Conservation (phyloP, 2,329 filamentous ascomycete genomes). For the Sporothrix brunneoviolacea region DNA sequence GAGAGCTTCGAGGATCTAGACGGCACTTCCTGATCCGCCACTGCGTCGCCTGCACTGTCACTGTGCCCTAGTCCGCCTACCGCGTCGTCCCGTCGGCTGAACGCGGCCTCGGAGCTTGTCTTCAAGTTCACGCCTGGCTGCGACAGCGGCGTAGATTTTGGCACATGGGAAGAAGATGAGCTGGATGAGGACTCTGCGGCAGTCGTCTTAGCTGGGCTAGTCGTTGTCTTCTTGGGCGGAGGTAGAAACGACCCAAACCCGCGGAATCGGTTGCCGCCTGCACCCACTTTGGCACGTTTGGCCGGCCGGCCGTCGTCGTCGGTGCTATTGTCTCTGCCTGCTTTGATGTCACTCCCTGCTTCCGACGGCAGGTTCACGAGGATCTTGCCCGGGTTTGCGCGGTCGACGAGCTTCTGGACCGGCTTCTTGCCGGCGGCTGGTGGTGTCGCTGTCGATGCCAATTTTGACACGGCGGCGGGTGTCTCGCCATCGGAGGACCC, state of each 20-base stretch:
- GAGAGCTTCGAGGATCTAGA: no score
- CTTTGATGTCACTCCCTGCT: constrained; percentile 26
- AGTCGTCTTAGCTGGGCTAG: constrained; percentile 24
- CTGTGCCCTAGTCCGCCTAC: no score
- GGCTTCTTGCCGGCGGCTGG: constrained; percentile 44
- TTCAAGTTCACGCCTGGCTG: constrained; percentile 65
- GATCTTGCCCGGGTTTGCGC: constrained; percentile 76
- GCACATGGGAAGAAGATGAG: neutral
- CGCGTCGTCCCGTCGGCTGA: constrained; percentile 47
- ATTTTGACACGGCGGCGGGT: no score
- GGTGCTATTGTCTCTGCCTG: constrained; percentile 25
- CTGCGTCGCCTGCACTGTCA: neutral
- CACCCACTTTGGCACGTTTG: constrained; percentile 58
- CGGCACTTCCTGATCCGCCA: no score
- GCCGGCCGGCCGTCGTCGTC: constrained; percentile 51
- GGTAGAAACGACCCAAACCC: constrained; percentile 85
- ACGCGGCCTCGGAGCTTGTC: constrained; percentile 77
- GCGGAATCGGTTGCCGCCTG: constrained; percentile 56
- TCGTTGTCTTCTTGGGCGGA: constrained; percentile 60
- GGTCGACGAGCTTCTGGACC: constrained; percentile 76
- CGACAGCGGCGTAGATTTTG: constrained; percentile 30
- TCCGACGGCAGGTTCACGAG: constrained; percentile 64
- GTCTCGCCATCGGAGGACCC: constrained; percentile 48
- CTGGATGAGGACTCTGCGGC: neutral
- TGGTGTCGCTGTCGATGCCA: no score